Evolutionary conservation across 2,329 filamentous ascomycete species (phyloP).

Genomic region (Alternaria triticina): DNA sequence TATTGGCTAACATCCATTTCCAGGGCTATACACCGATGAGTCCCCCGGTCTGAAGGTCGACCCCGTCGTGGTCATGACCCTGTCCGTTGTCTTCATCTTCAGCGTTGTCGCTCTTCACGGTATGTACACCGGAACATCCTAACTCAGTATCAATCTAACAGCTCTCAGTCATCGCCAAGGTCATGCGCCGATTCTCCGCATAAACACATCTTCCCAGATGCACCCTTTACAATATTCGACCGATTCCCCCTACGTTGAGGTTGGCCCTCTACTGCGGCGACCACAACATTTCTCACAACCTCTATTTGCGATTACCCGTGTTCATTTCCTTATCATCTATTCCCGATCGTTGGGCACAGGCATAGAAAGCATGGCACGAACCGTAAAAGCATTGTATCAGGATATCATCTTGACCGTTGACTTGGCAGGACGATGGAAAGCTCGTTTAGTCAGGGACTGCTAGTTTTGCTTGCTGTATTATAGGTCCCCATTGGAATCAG

Average conservation of each 20-base stretch:
- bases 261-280: slow-evolving; percentile 31
- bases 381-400: slow-evolving; percentile 31
- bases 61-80: slow-evolving; percentile 93
- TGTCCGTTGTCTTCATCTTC: slow-evolving; percentile 98
- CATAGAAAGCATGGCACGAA: slow-evolving; percentile 6
- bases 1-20: slow-evolving; percentile 21
- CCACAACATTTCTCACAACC: slow-evolving; percentile 3
- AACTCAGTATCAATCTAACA: slow-evolving; percentile 17
- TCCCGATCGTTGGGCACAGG: slow-evolving; percentile 19
- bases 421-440: slow-evolving; percentile 6
- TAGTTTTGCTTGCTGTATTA: slow-evolving; percentile 42
- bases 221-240: slow-evolving; percentile 12
- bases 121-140: slow-evolving; percentile 57
- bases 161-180: slow-evolving; percentile 84
- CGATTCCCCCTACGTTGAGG: slow-evolving; percentile 13
- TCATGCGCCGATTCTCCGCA: slow-evolving; percentile 83
- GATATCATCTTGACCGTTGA: slow-evolving; percentile 19
- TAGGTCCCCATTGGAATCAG: slow-evolving; percentile 36
- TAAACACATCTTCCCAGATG: slow-evolving; percentile 35
- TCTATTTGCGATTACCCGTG: slow-evolving; percentile 8
- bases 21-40: slow-evolving; percentile 96
- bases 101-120: slow-evolving; percentile 96
- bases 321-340: slow-evolving; percentile 10
- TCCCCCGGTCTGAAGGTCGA: slow-evolving; percentile 97
- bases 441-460: slow-evolving; percentile 19